Conservation (phyloP, 768 basidiomycete species). For the Lactifluus subvellereus region DNA sequence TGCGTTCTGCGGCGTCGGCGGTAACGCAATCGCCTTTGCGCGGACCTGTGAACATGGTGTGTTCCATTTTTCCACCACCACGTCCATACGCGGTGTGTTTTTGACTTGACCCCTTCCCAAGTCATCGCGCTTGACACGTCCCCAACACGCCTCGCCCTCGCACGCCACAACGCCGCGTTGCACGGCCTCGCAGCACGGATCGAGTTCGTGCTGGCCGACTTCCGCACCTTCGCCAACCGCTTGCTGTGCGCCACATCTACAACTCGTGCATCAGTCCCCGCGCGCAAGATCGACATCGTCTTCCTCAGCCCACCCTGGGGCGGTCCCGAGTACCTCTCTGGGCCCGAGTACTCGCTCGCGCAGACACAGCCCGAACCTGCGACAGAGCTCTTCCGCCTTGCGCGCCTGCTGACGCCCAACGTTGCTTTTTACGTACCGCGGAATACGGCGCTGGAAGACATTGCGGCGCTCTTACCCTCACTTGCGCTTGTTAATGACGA, state of each 20-base stretch:
- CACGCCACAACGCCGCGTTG: conserved; percentile 87
- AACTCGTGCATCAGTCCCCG: background rate
- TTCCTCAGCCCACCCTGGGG: conserved; percentile 98
- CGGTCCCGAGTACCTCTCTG: conserved; percentile 64
- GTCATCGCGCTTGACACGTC: conserved; percentile 94
- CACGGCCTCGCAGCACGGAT: conserved; percentile 95
- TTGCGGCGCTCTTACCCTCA: conserved; percentile 44
- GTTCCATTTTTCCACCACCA: conserved; percentile 24
- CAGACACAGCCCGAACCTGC: conserved; percentile 79
- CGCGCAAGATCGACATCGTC: conserved; percentile 73
- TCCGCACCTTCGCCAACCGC: conserved; percentile 67
- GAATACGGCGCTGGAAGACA: conserved; percentile 69
- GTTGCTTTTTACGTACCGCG: conserved; percentile 88
- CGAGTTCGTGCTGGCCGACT: conserved; percentile 89
- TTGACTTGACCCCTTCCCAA: conserved; percentile 30
- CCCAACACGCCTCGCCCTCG: conserved; percentile 77
- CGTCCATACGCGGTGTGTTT: background rate
- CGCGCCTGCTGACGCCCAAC: conserved; percentile 66
- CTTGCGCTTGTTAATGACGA: background rate
- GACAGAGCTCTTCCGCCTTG: conserved; percentile 69
- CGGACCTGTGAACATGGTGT: conserved; percentile 90
- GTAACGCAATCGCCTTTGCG: conserved; percentile 96
- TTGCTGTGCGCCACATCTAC: background rate
- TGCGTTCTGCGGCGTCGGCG: conserved; percentile 96
- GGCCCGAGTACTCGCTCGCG: conserved; percentile 58